These are phyloP conservation scores for Stygiomarasmius scandens DNA, from an alignment of 1,284 basidiomycete species.

Conservation along the genomic window DNA sequence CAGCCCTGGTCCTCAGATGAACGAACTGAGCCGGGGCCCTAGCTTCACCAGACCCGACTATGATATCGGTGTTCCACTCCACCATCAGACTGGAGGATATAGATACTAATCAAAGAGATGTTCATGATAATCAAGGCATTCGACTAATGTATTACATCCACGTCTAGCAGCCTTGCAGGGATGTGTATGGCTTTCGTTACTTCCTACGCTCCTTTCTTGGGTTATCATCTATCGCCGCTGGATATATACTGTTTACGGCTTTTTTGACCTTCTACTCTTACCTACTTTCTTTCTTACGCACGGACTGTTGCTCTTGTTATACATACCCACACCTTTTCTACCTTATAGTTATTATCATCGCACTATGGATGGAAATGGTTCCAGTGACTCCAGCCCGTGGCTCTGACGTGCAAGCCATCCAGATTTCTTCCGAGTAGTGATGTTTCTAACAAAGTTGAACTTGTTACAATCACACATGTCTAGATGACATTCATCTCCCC, in stretches of 20 bases:
- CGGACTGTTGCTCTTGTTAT: neutral
- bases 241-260: slow-evolving; percentile 2
- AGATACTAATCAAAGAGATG: slow-evolving; percentile 21
- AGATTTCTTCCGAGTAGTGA: too few relatives aligned
- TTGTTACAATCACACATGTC: neutral
- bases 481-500: too few relatives aligned
- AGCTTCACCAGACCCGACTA: slow-evolving; percentile 42
- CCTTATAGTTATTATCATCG: neutral
- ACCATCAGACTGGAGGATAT: slow-evolving; percentile 56
- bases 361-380: neutral
- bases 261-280: neutral
- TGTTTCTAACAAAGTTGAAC: too few relatives aligned
- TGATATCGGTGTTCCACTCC: slow-evolving; percentile 58
- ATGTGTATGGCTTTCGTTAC: slow-evolving; percentile 8
- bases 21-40: slow-evolving; percentile 28
- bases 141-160: neutral
- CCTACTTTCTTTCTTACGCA: slow-evolving; percentile 3
- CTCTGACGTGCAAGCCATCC: neutral
- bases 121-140: neutral
- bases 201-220: slow-evolving; percentile 8
- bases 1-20: slow-evolving; percentile 24
- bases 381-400: neutral
- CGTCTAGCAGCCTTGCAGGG: neutral
- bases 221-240: slow-evolving; percentile 9
- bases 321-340: neutral